A percentile compares a stretch with the other conserved stretches of the same genome.
phyloP scores from a whole-genome alignment of 805 yeast species.

The Teunomyces kruisii region DNA sequence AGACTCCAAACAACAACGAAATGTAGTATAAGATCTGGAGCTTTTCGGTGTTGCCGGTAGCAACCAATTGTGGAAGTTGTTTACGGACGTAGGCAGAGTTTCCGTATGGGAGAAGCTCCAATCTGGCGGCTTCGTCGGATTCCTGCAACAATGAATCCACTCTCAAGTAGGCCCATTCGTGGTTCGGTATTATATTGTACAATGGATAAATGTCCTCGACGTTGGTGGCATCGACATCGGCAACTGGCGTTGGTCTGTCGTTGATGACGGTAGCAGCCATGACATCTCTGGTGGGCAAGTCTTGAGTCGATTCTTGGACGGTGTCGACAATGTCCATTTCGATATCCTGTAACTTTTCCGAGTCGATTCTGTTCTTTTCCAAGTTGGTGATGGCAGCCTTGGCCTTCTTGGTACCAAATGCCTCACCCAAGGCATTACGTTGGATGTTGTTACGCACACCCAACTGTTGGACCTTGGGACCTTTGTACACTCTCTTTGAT shows the following conservation, averaged over 20 bases:
- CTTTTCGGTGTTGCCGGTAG: constrained; percentile 49
- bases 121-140: constrained; percentile 42
- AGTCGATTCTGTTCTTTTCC: constrained; percentile 83
- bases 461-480: constrained; percentile 64
- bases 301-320: constrained; percentile 66
- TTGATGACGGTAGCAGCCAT: constrained; percentile 55
- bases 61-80: constrained; percentile 40
- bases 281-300: constrained; percentile 69
- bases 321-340: constrained; percentile 82
- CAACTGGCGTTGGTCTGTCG: constrained; percentile 83
- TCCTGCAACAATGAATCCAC: constrained; percentile 63
- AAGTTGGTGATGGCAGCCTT: constrained; percentile 81
- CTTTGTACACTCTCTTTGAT: constrained; percentile 52
- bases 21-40: constrained; percentile 76
- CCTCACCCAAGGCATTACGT: constrained; percentile 87
- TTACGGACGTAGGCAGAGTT: constrained; percentile 57
- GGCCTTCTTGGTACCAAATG: constrained; percentile 96
- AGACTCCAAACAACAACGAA: constrained; percentile 77
- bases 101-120: constrained; percentile 62
- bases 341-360: constrained; percentile 70
- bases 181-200: constrained; percentile 63
- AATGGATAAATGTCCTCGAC: constrained; percentile 84
- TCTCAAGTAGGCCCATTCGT: constrained; percentile 63
- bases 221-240: constrained; percentile 72
- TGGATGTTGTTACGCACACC: constrained; percentile 53